These are phyloP conservation scores for Streptanthus diversifolius DNA, from an alignment of 345 rosid genomes.

Conservation along the genomic window DNA sequence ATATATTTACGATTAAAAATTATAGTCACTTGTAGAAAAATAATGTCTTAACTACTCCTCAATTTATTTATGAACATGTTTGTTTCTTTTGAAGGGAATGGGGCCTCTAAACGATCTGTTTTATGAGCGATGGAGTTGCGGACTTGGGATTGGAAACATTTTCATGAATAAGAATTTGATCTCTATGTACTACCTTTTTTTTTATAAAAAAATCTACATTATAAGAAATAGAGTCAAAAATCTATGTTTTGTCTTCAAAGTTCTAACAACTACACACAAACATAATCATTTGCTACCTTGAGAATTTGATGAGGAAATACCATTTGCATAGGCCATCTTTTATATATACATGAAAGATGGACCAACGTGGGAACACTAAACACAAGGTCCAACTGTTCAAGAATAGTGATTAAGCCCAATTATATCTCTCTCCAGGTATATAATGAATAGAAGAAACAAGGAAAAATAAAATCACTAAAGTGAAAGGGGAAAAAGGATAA, in stretches of 20 bases:
- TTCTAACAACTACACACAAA: not conserved
- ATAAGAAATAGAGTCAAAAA: not conserved
- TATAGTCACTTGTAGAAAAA: not conserved
- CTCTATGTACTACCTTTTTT: slow-evolving; percentile 14
- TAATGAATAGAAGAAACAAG: not conserved
- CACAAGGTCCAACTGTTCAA: not conserved
- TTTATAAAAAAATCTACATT: not conserved
- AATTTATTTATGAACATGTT: not conserved
- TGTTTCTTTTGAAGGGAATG: slow-evolving; percentile 20
- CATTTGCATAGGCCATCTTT: not conserved
- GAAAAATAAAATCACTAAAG: not conserved
- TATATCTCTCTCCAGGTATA: not conserved
- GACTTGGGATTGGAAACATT: not conserved
- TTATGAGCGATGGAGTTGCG: not conserved
- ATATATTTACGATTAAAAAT: not conserved
- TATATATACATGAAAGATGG: not conserved
- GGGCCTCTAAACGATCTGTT: slow-evolving; percentile 7
- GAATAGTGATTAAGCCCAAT: not conserved
- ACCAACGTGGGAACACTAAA: not conserved
- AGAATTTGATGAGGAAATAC: not conserved
- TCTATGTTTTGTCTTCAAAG: not conserved
- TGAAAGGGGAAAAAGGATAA: not conserved
- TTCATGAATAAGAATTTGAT: not conserved
- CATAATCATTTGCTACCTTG: not conserved
- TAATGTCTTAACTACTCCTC: not conserved